These are phyloP conservation scores for Drechslerella dactyloides DNA, from an alignment of 2,329 filamentous ascomycete species.

Conservation along the genomic window DNA sequence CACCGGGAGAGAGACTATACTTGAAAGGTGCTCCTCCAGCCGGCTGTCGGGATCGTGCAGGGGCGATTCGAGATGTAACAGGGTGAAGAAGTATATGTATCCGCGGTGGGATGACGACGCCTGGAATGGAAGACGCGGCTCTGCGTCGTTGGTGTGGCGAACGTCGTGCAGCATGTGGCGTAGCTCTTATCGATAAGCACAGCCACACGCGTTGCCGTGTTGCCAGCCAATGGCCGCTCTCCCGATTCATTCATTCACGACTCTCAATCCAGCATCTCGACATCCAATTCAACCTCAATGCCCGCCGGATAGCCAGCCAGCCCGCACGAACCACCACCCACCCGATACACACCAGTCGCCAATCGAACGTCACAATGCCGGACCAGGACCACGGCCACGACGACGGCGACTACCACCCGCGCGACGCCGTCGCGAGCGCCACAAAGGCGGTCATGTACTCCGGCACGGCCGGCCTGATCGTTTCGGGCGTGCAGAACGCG, in stretches of 20 bases:
- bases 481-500: constrained; percentile 84
- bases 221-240: constrained; percentile 4
- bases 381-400: constrained; percentile 57
- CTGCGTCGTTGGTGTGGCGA: not conserved
- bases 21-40: no score
- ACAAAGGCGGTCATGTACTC: constrained; percentile 27
- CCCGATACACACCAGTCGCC: constrained; percentile 3
- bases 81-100: no score
- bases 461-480: constrained; percentile 71
- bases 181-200: not conserved
- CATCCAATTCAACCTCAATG: not conserved
- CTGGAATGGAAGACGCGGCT: no score
- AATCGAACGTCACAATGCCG: constrained; percentile 7
- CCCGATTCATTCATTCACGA: not conserved
- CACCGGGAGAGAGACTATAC: no score
- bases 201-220: not conserved
- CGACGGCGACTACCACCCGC: constrained; percentile 69
- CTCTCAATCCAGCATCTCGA: not conserved
- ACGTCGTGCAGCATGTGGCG: not conserved
- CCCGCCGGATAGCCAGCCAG: not conserved
- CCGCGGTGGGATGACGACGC: no score
- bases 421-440: constrained; percentile 55
- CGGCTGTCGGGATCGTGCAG: no score
- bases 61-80: no score
- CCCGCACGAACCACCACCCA: not conserved